phyloP scores from a whole-genome alignment of 306 rosid genomes.

The Quercus agrifolia region DNA sequence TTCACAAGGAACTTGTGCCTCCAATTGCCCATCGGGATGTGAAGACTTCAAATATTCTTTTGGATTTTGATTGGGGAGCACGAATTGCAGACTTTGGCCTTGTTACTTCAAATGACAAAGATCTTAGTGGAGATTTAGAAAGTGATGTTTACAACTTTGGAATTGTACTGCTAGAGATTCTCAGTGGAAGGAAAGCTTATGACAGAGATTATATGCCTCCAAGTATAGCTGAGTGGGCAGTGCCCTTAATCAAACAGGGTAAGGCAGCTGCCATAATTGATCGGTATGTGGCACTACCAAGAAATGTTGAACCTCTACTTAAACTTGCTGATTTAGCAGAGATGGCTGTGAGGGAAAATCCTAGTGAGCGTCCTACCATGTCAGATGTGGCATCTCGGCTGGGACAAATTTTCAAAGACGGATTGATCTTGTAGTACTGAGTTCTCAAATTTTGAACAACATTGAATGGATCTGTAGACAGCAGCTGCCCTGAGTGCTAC shows the following conservation, averaged over 20 bases:
- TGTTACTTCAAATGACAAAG: conserved; percentile 51
- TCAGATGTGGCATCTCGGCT: conserved; percentile 70
- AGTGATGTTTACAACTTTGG: conserved; percentile 72
- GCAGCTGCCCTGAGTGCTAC: conserved; percentile 21
- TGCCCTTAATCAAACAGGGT: conserved; percentile 73
- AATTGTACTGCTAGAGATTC: conserved; percentile 70
- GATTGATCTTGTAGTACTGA: conserved; percentile 45
- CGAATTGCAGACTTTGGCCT: conserved; percentile 82
- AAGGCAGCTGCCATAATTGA: conserved; percentile 74
- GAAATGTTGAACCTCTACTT: conserved; percentile 85
- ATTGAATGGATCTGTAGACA: background rate
- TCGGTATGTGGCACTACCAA: conserved; percentile 52
- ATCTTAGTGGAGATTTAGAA: conserved; percentile 40
- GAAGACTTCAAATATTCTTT: conserved; percentile 75
- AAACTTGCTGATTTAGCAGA: conserved; percentile 81
- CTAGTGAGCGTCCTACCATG: conserved; percentile 62
- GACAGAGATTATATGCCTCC: conserved; percentile 69
- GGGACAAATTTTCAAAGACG: conserved; percentile 84
- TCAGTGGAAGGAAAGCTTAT: conserved; percentile 82
- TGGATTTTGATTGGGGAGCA: conserved; percentile 83
- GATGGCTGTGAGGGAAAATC: conserved; percentile 50
- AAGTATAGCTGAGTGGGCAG: conserved; percentile 74
- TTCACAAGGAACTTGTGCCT: conserved; percentile 71
- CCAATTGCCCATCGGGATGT: conserved; percentile 72
- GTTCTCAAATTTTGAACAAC: conserved; percentile 14